Conservation (phyloP, 768 basidiomycete species). For the Termitomyces eurrhizus region DNA sequence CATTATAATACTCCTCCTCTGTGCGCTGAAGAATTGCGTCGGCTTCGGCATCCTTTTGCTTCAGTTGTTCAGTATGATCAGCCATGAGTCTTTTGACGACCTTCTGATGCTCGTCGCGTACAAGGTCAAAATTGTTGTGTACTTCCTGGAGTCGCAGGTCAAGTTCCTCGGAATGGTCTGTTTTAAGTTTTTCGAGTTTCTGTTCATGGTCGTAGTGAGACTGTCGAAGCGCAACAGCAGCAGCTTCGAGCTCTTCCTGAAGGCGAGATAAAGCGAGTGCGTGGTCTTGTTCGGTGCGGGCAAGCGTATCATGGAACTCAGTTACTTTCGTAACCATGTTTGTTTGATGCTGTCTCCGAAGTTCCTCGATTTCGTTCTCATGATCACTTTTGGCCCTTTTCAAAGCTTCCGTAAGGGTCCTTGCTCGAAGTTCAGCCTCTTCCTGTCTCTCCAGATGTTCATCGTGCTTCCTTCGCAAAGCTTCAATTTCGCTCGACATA, state of each 20-base stretch:
- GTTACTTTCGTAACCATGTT: conserved; percentile 22
- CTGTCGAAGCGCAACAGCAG: conserved; percentile 38
- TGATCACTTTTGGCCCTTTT: conserved; percentile 23
- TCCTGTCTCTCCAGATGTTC: conserved; percentile 51
- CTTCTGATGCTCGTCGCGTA: conserved; percentile 53
- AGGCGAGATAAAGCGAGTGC: conserved; percentile 33
- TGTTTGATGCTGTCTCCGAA: conserved; percentile 33
- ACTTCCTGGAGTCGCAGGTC: conserved; percentile 53
- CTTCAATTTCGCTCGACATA: conserved; percentile 85
- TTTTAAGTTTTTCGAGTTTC: conserved; percentile 52
- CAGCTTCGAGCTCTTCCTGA: conserved; percentile 40
- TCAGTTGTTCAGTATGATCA: conserved; percentile 54
- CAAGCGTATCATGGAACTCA: conserved; percentile 40
- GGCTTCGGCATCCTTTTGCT: conserved; percentile 58
- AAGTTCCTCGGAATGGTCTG: conserved; percentile 52
- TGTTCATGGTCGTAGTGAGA: conserved; percentile 57
- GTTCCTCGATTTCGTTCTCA: conserved; percentile 38
- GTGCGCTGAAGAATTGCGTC: conserved; percentile 58
- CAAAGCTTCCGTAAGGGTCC: conserved; percentile 43
- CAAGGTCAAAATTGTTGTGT: conserved; percentile 40
- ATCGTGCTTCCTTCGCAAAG: conserved; percentile 58
- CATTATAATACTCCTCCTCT: conserved; percentile 81
- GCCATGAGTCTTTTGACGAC: conserved; percentile 40
- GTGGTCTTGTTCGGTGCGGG: conserved; percentile 48
- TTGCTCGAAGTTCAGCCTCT: conserved; percentile 52